A percentile compares a stretch with the other conserved stretches of the same genome.
These are phyloP conservation scores for Tulasnella sp. DNA, from an alignment of 768 basidiomycete species.

Conservation along the genomic window DNA sequence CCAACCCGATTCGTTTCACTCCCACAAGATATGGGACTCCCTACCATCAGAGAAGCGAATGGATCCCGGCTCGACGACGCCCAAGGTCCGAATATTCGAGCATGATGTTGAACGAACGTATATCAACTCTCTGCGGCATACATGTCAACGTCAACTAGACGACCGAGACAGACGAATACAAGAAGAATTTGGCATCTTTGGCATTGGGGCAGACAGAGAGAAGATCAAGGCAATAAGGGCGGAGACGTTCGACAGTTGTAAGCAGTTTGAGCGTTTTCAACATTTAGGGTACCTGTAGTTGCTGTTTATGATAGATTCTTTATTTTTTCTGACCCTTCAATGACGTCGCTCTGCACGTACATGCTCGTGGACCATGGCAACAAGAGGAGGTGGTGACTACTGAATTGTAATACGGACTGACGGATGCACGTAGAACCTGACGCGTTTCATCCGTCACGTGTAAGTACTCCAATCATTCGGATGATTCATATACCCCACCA, in stretches of 20 bases:
- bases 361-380: no score
- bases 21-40: constrained; percentile 55
- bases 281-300: no score
- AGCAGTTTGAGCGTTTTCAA: no score
- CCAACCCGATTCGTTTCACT: constrained; percentile 58
- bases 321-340: no score
- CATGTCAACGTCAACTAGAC: constrained; percentile 61
- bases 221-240: constrained; percentile 62
- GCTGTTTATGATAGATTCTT: no score
- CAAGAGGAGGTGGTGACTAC: no score
- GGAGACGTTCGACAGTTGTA: constrained; percentile 33
- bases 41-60: constrained; percentile 24
- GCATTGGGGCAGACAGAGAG: constrained; percentile 85
- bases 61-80: constrained; percentile 23
- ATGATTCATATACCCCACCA: no score
- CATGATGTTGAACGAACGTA: constrained; percentile 60
- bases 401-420: no score
- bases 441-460: no score
- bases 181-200: constrained; percentile 74
- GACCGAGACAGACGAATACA: constrained; percentile 58
- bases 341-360: no score
- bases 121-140: constrained; percentile 51
- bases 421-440: no score
- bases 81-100: constrained; percentile 54
- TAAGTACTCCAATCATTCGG: no score